Evolutionary conservation across 192 early-diverging fungal species (phyloP), one percentile per base, ranked within the genome.

Genomic region (Backusella parvicylindrica): DNA sequence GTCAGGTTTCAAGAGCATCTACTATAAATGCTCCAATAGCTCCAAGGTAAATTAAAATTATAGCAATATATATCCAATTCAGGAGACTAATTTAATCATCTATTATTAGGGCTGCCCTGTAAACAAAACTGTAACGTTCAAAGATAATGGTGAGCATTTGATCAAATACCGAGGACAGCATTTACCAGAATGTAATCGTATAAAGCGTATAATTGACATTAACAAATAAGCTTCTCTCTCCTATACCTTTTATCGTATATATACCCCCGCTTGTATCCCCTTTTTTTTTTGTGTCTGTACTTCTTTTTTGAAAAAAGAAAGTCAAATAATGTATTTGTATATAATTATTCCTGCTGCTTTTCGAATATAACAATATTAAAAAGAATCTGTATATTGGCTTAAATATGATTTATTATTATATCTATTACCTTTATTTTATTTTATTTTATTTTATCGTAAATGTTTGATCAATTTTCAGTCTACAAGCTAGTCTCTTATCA

Each of bases 151-250:
- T 33, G 84, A 79, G 32, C 86, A 85, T 66, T 70, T 85, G 6
- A 89, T 87, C 64, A 89, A 89, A 70, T 86, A 86, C 72, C 40
- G 88, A 40, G 88, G 88, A 16, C 74, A 80, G 37, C 88, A 89
- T 74, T 68, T 89, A 70, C 32, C 64, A 0, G 86, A 86, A 56
- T 89, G 88, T 41, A 79, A 77, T 65, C 82, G 79, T 37, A 80
- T 87, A 35, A 85, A 86, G 63, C 78, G 84, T n/a, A 85, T 85
- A 49, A 73, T 77, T 53, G 76, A 85, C 38, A 47, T 72, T 33
- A 53, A 36, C 77, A 31, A 40, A 60, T 47, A 32, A 35, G 7
- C 31, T n/a, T 31, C 18, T 60, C 9, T 30, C 23, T 60, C 3
- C 32, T 18, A 13, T 35, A 5, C 36, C 21, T 66, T 5, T 9